Conservation (phyloP, 208 protist genomes). For the Crithidia acanthocephali region DNA sequence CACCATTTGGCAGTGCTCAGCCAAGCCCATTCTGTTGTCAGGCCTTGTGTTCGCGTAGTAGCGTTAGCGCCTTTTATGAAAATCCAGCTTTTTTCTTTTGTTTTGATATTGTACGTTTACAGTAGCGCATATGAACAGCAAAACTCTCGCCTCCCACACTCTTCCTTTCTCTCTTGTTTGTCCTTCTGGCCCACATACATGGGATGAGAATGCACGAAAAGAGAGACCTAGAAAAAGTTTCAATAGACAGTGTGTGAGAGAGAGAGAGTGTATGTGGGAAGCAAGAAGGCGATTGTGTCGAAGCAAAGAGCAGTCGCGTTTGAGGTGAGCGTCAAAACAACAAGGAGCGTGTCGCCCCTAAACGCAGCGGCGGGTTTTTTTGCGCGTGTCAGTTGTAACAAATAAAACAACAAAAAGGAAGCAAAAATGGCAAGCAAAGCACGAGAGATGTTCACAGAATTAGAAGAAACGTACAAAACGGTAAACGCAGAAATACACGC, state of each 20-base stretch:
- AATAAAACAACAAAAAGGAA: background rate
- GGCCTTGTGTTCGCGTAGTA: no score
- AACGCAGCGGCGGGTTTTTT: background rate
- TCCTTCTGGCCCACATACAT: no score
- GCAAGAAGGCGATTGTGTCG: constrained; percentile 1
- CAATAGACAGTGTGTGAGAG: no score
- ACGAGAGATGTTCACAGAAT: background rate
- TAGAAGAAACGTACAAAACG: no score
- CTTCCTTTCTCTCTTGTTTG: no score
- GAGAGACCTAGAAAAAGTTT: no score
- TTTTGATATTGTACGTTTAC: constrained; percentile 16
- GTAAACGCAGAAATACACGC: constrained; percentile 9
- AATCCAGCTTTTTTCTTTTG: constrained; percentile 6
- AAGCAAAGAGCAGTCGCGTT: constrained; percentile 13
- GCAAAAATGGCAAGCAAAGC: constrained; percentile 6
- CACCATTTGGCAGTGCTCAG: no score
- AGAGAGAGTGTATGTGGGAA: background rate
- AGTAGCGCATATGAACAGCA: constrained; percentile 12
- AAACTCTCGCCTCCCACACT: no score
- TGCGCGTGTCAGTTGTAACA: background rate
- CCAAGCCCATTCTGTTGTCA: no score
- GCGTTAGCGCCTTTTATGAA: no score
- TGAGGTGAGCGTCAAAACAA: constrained; percentile 1
- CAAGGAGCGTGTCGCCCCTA: background rate
- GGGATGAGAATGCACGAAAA: no score